Evolutionary conservation across 768 basidiomycete genomes (phyloP), one percentile per base, ranked within the genome.

Genomic region (Pilatotrama ljubarskyi): DNA sequence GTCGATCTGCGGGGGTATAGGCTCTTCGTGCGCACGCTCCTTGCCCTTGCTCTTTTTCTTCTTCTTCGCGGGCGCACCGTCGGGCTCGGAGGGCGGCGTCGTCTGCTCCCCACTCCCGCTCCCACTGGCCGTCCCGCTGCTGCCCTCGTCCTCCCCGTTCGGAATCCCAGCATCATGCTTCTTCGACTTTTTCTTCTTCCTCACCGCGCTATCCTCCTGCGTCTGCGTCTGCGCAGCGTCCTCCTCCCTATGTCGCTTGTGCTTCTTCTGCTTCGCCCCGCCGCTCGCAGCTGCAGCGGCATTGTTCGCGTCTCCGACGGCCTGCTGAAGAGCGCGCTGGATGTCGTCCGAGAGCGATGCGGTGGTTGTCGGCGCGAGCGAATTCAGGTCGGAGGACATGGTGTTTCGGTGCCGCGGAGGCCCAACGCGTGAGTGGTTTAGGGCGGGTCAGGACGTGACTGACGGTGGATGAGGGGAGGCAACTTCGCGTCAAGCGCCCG

Each of bases 321-420:
- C 79, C 58, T 78, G 75, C 64, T 82, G 78, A n/a, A 81, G 73
- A n/a, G 79, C 81, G 55, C 75, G 78, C 59, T 81, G 77, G 54
- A 80, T 76, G 64, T 81, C 81, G 58, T 72, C 75, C 49, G 80
- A 66, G 40, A 81, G 72, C 46, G 65, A 55, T 58, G 61, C 10
- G 29, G 29, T 32, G 5, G 29, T 32, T 10, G 29, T 10, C 29
- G 29, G 29, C 29, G 29, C 29, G 29, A 32, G 58, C 49, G 61
- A 49, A 35, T 32, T 55, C 35, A 58, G 29, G 48, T 41, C 64
- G 64, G 73, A 72, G 68, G 63, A 58, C 42, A 61, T n/a, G 58
- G 59, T 55, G 20, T 46, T 25, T 59, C 61, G 65, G 32, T 25
- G 17, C 32, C 53, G 53, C 55, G 55, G 38, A 51, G 55, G 40